Conservation (phyloP, 75 land plant genomes). For the Sequoia sempervirens region DNA sequence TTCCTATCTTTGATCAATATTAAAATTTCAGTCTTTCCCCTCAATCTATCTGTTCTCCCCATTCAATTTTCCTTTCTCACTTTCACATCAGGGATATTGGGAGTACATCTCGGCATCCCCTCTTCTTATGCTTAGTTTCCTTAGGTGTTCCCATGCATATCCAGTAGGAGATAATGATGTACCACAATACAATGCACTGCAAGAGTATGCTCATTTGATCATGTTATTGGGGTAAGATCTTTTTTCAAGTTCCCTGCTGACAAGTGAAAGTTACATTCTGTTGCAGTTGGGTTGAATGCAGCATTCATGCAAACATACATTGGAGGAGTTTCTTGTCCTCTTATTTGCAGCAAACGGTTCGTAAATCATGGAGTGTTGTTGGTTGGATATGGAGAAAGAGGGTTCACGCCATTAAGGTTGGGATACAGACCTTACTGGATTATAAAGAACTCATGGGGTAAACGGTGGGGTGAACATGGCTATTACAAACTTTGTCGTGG, state of each 20-base stretch:
- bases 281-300: slow-evolving; percentile 42
- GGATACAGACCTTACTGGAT: slow-evolving; percentile 40
- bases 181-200: not conserved
- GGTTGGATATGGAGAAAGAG: slow-evolving; percentile 36
- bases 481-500: slow-evolving; percentile 44
- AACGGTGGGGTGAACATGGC: slow-evolving; percentile 41
- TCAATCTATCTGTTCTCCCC: not conserved
- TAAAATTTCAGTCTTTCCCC: not conserved
- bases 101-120: not conserved
- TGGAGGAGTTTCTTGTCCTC: slow-evolving; percentile 45
- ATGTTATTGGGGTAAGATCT: not conserved
- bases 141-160: not conserved
- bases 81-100: not conserved
- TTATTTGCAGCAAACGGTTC: slow-evolving; percentile 28
- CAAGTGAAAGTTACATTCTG: not conserved
- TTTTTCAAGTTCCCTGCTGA: not conserved
- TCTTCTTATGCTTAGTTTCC: not conserved
- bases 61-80: not conserved
- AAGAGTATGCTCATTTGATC: not conserved
- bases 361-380: slow-evolving; percentile 44
- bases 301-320: slow-evolving; percentile 50
- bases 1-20: not conserved
- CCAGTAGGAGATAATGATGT: not conserved
- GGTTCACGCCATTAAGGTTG: slow-evolving; percentile 25
- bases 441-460: slow-evolving; percentile 52